Percentiles rank a stretch among this genome's conserved stretches.
Evolutionary conservation across 352 stramenopile species (phyloP).

Genomic region (Pythium oligandrum): DNA sequence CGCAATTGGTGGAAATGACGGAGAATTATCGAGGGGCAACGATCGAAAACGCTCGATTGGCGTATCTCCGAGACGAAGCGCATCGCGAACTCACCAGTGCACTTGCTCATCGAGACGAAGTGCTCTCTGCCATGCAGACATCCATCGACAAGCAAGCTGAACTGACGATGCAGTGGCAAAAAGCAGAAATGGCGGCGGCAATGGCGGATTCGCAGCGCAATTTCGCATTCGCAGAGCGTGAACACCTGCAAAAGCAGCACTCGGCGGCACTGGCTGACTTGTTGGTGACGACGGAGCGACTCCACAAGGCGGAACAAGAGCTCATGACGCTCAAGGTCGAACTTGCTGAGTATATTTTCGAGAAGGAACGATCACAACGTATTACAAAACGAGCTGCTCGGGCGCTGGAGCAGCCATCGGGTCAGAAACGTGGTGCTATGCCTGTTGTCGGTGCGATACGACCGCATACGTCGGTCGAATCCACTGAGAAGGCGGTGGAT

Average conservation of each 20-base stretch:
- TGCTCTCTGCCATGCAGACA: constrained; percentile 38
- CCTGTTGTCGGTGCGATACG: too few relatives aligned
- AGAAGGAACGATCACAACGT: constrained; percentile 45
- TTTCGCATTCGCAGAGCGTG: constrained; percentile 51
- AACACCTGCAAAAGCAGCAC: constrained; percentile 41
- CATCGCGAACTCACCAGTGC: constrained; percentile 25
- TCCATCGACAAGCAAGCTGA: constrained; percentile 42
- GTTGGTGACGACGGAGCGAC: constrained; percentile 32
- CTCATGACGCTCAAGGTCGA: constrained; percentile 55
- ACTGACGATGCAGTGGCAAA: constrained; percentile 42
- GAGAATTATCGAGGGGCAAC: constrained; percentile 18
- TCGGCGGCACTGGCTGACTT: constrained; percentile 39
- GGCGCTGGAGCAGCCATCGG: constrained; percentile 4
- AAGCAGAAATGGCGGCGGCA: constrained; percentile 45
- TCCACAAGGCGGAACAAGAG: constrained; percentile 42
- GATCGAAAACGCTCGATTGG: constrained; percentile 26
- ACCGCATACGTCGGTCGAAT: too few relatives aligned
- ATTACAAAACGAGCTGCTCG: constrained; percentile 28
- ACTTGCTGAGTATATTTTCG: constrained; percentile 61
- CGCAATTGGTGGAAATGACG: constrained; percentile 10
- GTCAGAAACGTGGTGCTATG: too few relatives aligned
- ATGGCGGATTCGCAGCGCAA: constrained; percentile 70
- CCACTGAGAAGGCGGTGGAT: too few relatives aligned
- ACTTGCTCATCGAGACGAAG: constrained; percentile 41
- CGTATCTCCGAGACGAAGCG: constrained; percentile 22